Percentiles rank a stretch among this genome's conserved stretches.
Conservation (phyloP, 1,284 basidiomycete species). For the Malassezia slooffiae region DNA sequence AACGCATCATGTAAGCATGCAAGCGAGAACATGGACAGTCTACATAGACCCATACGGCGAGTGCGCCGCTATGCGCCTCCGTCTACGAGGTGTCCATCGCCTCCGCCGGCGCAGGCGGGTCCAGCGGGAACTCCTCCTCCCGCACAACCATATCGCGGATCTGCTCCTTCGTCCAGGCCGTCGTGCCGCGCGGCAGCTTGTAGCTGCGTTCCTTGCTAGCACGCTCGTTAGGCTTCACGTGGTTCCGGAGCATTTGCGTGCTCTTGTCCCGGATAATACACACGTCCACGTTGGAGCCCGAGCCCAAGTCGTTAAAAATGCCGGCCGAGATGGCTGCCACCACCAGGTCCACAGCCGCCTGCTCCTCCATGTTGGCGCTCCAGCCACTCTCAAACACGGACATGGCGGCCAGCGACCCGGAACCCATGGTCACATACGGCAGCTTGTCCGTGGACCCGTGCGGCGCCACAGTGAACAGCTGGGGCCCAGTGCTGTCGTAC, state of each 20-base stretch:
- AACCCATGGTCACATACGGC: conserved; percentile 98
- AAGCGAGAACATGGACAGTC: too few relatives aligned
- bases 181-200: conserved; percentile 63
- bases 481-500: conserved; percentile 80
- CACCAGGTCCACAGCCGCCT: conserved; percentile 73
- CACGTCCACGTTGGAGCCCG: conserved; percentile 92
- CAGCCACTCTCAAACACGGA: conserved; percentile 86
- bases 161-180: conserved; percentile 49
- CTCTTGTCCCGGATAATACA: conserved; percentile 61
- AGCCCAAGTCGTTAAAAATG: conserved; percentile 98
- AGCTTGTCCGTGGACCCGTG: conserved; percentile 98
- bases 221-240: conserved; percentile 40
- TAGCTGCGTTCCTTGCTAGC: conserved; percentile 42
- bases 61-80: too few relatives aligned
- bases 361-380: conserved; percentile 71
- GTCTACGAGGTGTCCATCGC: conserved; percentile 14
- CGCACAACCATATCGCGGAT: conserved; percentile 48
- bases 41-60: too few relatives aligned
- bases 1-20: too few relatives aligned
- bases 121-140: conserved; percentile 52
- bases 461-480: conserved; percentile 90
- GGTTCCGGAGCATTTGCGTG: conserved; percentile 40
- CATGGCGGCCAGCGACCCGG: conserved; percentile 92
- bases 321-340: conserved; percentile 79
- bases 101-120: background rate